Conservation (phyloP, 2,329 filamentous ascomycete species). For the Pseudogymnoascus sp. region DNA sequence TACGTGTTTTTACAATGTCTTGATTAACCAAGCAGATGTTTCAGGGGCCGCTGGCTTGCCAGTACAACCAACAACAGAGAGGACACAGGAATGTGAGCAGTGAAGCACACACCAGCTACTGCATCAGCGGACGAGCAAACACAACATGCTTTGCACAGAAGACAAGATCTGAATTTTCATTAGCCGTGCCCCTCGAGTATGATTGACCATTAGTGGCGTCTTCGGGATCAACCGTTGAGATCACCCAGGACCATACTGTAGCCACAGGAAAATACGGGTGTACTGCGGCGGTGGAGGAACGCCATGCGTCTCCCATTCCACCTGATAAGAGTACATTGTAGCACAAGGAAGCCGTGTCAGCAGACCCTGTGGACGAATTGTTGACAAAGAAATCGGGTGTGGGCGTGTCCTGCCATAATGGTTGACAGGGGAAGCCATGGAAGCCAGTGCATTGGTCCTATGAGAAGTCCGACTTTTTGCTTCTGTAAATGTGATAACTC, state of each 20-base stretch:
- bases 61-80: not conserved
- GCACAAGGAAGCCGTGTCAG: not conserved
- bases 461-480: not conserved
- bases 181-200: not conserved
- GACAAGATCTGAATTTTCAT: not conserved
- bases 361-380: not conserved
- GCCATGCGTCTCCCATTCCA: not conserved
- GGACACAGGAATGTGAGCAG: not conserved
- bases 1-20: not conserved
- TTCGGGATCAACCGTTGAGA: slow-evolving; percentile 1
- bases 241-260: not conserved
- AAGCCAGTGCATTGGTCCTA: not conserved
- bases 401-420: not conserved
- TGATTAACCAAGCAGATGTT: not conserved
- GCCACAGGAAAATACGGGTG: not conserved
- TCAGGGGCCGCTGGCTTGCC: not conserved
- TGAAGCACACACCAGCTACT: not conserved
- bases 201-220: not conserved
- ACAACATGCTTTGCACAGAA: not conserved
- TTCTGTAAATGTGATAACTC: not conserved
- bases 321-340: not conserved
- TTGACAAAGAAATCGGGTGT: not conserved
- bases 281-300: not conserved
- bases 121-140: not conserved
- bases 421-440: not conserved